Base-by-base conservation (phyloP, 1,139 yeast genomes). In the Hansenula sp. region DNA sequence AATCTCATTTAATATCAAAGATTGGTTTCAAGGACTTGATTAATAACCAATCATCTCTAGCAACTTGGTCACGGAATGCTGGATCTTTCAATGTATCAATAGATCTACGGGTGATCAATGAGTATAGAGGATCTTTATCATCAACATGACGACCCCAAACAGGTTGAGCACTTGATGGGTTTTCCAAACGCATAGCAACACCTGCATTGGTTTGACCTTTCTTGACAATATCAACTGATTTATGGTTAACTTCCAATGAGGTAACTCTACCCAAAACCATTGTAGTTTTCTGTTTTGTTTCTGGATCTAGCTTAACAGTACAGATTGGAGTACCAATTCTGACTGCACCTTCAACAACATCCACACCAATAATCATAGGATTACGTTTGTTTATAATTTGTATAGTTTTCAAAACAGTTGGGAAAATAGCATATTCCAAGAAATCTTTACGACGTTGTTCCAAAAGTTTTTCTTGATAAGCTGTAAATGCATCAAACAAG, bases 321-420 rank as follows among this genome's bases (percentile, higher is more conserved):
- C 96, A 84, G 48, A 92, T 88, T 51, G 99, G 98, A 2, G 98
- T 90, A 44, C 98, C 98, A 38, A 86, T 64, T 51, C 92, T 79
- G 37, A 94, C 75, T 32, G 86, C 74, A 56, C 99, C 99, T 63
- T 92, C 97, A 40, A 77, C 65, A 48, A 92, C 96, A 64, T 92
- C 99, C 46, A 92, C 97, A 78, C 99, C 99, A 61, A 92, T 86
- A 60, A 92, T 89, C 97, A 92, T 92, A 45, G 99, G 99, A 65
- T 90, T 89, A 70, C 98, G 87, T 73, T 92, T 92, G 79, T 94
- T 94, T 65, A 92, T 94, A 60, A 94, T 89, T 71, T 94, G 97
- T 52, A 92, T 68, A 19, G 97, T 92, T 67, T 87, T 87, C 68
- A 92, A 71, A 26, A 90, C 96, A 72, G 95, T 86, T 54, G 98